A percentile compares a stretch with the other conserved stretches of the same genome.
These are phyloP conservation scores for Lasiosphaeria hispida DNA, from an alignment of 495 filamentous ascomycete genomes.

Conservation along the genomic window DNA sequence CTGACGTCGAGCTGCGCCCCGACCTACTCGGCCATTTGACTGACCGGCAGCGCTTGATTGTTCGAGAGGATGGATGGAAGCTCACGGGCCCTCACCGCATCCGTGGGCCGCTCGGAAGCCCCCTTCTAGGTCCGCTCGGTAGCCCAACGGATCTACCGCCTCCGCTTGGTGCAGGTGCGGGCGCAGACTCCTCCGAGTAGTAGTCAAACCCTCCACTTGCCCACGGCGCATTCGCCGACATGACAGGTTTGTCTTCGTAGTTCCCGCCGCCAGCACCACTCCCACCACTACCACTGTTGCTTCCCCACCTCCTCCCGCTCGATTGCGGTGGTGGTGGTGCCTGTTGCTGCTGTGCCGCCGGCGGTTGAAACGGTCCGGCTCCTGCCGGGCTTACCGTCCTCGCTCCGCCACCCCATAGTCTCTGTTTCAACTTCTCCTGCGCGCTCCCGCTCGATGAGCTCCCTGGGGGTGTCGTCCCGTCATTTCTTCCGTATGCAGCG, in stretches of 20 bases:
- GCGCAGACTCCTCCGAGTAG: slow-evolving; percentile 7
- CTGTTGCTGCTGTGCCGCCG: slow-evolving; percentile 29
- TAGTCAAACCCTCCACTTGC: slow-evolving; percentile 40
- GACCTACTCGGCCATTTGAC: too few relatives aligned
- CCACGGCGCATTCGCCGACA: slow-evolving; percentile 50
- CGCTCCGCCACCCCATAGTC: slow-evolving; percentile 44
- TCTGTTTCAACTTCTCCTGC: slow-evolving; percentile 50
- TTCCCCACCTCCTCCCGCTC: slow-evolving; percentile 27
- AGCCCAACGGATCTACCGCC: slow-evolving; percentile 36
- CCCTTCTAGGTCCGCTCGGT: slow-evolving; percentile 49
- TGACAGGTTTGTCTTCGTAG: slow-evolving; percentile 47
- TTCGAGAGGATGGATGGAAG: too few relatives aligned
- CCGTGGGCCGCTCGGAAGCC: slow-evolving; percentile 42
- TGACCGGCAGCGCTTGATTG: too few relatives aligned
- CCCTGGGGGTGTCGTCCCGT: slow-evolving; percentile 36
- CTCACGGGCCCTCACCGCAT: slow-evolving; percentile 28
- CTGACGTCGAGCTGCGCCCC: too few relatives aligned
- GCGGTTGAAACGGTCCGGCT: slow-evolving; percentile 38
- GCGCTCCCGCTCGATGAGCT: slow-evolving; percentile 32
- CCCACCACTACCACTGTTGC: slow-evolving; percentile 18
- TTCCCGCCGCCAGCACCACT: slow-evolving; percentile 33
- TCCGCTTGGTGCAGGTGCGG: slow-evolving; percentile 34
- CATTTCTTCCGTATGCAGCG: slow-evolving; percentile 23
- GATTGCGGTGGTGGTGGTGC: slow-evolving; percentile 17
- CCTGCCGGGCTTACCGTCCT: slow-evolving; percentile 41